Percentiles rank a stretch among this genome's conserved stretches.
Evolutionary conservation across 495 filamentous ascomycete genomes (phyloP).

Genomic region (Podospora appendiculata): DNA sequence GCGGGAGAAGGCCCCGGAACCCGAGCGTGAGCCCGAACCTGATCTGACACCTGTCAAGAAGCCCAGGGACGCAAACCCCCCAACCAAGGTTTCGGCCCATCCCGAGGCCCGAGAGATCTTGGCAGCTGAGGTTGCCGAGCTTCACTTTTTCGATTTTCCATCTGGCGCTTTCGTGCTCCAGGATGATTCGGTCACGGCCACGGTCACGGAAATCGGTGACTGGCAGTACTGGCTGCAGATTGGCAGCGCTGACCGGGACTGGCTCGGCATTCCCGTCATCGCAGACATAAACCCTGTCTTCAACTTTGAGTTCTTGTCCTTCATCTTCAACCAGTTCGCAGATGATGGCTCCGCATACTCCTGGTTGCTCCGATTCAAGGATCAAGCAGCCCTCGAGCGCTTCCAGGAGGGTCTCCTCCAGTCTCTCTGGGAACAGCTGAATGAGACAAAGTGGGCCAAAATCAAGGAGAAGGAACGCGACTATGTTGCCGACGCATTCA

Average conservation of each 20-base stretch:
- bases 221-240: constrained; percentile 98
- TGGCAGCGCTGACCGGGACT: constrained; percentile 64
- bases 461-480: constrained; percentile 86
- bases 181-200: constrained; percentile 64
- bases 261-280: constrained; percentile 79
- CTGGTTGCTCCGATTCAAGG: constrained; percentile 89
- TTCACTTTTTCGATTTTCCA: constrained; percentile 88
- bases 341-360: constrained; percentile 87
- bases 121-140: constrained; percentile 68
- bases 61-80: constrained; percentile 26
- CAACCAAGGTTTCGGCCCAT: constrained; percentile 43
- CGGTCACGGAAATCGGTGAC: constrained; percentile 75
- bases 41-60: constrained; percentile 13
- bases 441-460: constrained; percentile 90
- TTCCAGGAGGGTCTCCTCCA: constrained; percentile 95
- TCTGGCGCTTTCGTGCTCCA: constrained; percentile 78
- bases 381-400: constrained; percentile 66
- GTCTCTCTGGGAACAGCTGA: constrained; percentile 93
- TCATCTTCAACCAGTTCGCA: constrained; percentile 96
- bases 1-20: constrained; percentile 16
- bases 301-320: constrained; percentile 95
- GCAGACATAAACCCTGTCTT: constrained; percentile 96
- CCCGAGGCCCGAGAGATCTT: constrained; percentile 68
- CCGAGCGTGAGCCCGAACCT: neutral
- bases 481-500: constrained; percentile 92